Evolutionary conservation across 129 eudicot species (phyloP).

Genomic region (Smallanthus sonchifolius): DNA sequence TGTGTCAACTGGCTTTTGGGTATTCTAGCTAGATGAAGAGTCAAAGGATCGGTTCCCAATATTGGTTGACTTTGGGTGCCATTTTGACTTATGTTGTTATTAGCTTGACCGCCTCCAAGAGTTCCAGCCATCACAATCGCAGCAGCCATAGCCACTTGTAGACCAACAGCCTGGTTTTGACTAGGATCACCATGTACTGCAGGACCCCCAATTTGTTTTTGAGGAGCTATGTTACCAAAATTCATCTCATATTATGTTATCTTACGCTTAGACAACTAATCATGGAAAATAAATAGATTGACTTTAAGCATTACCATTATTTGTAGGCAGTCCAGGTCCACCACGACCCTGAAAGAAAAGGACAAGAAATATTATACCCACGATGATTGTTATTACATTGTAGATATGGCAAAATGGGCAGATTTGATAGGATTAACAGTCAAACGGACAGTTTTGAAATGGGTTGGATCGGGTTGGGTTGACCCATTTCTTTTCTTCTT

Average conservation of each 20-base stretch:
- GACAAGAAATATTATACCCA: not conserved
- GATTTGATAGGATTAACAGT: not conserved
- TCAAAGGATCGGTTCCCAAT: slow-evolving; percentile 66
- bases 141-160: slow-evolving; percentile 75
- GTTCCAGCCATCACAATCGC: slow-evolving; percentile 77
- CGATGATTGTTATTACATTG: not conserved
- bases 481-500: not conserved
- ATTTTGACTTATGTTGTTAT: slow-evolving; percentile 39
- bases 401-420: not conserved
- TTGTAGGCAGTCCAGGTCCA: slow-evolving; percentile 70
- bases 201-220: slow-evolving; percentile 67
- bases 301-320: slow-evolving; percentile 45
- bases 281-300: slow-evolving; percentile 8
- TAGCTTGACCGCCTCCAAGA: slow-evolving; percentile 69
- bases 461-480: not conserved
- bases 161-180: slow-evolving; percentile 61
- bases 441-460: not conserved
- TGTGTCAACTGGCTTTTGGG: slow-evolving; percentile 70
- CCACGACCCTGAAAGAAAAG: slow-evolving; percentile 66
- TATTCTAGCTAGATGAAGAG: slow-evolving; percentile 77
- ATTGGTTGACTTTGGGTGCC: slow-evolving; percentile 47
- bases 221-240: slow-evolving; percentile 41
- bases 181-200: slow-evolving; percentile 48
- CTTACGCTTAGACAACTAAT: not conserved
- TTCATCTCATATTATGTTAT: not conserved